These are phyloP conservation scores for Pseudocercospora musae DNA, from an alignment of 2,329 filamentous ascomycete genomes.

Conservation along the genomic window DNA sequence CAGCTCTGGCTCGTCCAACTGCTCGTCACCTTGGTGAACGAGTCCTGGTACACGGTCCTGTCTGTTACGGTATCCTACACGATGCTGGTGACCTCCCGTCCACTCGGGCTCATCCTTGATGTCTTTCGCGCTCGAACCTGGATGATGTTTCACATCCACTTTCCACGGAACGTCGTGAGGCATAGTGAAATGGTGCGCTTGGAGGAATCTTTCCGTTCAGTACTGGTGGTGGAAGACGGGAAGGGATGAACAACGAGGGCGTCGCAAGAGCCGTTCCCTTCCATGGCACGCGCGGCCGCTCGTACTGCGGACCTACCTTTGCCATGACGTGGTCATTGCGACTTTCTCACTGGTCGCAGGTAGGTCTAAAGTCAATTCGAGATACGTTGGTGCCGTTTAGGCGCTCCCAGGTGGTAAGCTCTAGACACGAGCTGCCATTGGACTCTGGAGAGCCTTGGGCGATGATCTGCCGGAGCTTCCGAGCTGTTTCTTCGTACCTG, in stretches of 20 bases:
- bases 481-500: background rate
- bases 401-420: background rate
- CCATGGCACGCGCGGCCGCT: background rate
- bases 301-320: background rate
- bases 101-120: conserved; percentile 8
- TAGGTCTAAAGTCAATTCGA: background rate
- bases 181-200: conserved; percentile 20
- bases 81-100: conserved; percentile 9
- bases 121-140: conserved; percentile 6
- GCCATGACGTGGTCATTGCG: background rate
- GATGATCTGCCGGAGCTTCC: background rate
- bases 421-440: background rate
- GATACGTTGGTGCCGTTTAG: background rate
- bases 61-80: conserved; percentile 9
- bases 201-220: background rate
- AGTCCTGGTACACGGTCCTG: conserved; percentile 6
- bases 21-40: conserved; percentile 7
- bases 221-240: no score
- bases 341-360: background rate
- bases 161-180: conserved; percentile 31
- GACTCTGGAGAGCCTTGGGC: background rate
- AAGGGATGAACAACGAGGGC: background rate
- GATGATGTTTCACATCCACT: conserved; percentile 15
- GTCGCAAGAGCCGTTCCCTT: background rate
- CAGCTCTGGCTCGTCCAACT: background rate